Percentiles rank a stretch among this genome's conserved stretches.
Conservation (phyloP, 768 basidiomycete species). For the Boletus sp. region DNA sequence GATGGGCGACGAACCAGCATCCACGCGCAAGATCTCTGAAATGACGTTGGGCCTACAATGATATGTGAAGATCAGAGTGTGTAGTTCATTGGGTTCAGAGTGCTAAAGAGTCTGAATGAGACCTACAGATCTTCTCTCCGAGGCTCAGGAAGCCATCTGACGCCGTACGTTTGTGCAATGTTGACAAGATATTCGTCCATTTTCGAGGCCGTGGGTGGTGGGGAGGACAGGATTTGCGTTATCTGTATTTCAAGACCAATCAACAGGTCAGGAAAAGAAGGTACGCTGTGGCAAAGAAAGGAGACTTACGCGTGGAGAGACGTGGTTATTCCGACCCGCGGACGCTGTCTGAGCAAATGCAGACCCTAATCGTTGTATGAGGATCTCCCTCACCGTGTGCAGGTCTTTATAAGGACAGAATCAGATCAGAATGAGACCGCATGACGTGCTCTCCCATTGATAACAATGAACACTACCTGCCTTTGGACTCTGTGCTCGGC, state of each 20-base stretch:
- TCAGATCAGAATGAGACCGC: background rate
- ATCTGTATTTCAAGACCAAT: conserved; percentile 35
- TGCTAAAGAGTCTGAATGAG: background rate
- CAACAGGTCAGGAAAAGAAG: background rate
- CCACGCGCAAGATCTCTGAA: conserved; percentile 57
- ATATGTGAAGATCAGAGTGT: background rate
- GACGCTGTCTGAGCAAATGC: conserved; percentile 56
- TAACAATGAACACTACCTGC: conserved; percentile 33
- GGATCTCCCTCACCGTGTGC: conserved; percentile 48
- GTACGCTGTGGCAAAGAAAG: background rate
- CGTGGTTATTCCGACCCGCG: conserved; percentile 49
- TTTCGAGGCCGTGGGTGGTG: conserved; percentile 53
- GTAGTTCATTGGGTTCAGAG: background rate
- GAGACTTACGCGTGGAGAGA: conserved; percentile 48
- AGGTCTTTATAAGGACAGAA: conserved; percentile 46
- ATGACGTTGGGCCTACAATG: conserved; percentile 48
- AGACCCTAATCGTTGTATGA: conserved; percentile 55
- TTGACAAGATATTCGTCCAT: conserved; percentile 55
- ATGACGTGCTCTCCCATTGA: background rate
- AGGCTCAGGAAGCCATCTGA: conserved; percentile 63
- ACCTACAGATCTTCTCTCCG: conserved; percentile 62
- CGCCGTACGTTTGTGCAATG: conserved; percentile 51
- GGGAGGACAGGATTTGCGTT: conserved; percentile 48
- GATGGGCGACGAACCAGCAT: conserved; percentile 40
- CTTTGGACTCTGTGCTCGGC: conserved; percentile 55